Percentiles rank a stretch among this genome's conserved stretches.
These are phyloP conservation scores for Eryngium alpinum DNA, from an alignment of 140 eudicot species.

Conservation along the genomic window DNA sequence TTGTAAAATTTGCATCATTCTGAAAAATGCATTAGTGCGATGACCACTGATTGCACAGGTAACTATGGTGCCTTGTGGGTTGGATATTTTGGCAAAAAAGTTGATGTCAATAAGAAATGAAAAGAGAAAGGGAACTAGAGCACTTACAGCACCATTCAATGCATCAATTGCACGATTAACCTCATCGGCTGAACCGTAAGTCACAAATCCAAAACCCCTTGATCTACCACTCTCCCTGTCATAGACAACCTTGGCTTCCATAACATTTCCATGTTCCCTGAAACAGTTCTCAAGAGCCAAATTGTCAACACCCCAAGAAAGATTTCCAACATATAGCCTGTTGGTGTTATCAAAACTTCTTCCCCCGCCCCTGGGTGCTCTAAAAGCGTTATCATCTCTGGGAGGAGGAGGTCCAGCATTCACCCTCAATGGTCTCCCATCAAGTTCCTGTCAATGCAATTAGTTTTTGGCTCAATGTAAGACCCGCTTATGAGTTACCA, in stretches of 20 bases:
- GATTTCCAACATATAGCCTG: constrained; percentile 85
- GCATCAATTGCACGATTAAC: constrained; percentile 66
- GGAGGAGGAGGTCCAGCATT: constrained; percentile 89
- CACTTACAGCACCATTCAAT: constrained; percentile 74
- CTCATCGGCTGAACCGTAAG: constrained; percentile 64
- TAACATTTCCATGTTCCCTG: constrained; percentile 76
- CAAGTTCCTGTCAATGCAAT: constrained; percentile 59
- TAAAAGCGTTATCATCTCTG: constrained; percentile 45
- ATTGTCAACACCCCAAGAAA: constrained; percentile 86
- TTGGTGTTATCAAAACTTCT: constrained; percentile 47
- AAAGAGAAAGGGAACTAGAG: not conserved
- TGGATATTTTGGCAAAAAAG: not conserved
- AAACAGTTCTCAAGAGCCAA: constrained; percentile 64
- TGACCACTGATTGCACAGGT: no score
- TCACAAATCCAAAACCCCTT: constrained; percentile 93
- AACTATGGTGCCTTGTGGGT: not conserved
- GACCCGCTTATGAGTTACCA: not conserved
- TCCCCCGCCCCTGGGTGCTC: constrained; percentile 52
- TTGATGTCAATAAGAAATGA: not conserved
- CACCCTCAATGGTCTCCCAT: constrained; percentile 78
- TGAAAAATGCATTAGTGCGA: not conserved
- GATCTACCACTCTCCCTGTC: constrained; percentile 93
- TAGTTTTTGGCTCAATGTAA: not conserved
- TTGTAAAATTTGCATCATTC: not conserved
- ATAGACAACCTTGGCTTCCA: constrained; percentile 78